Conservation (phyloP, 2,329 filamentous ascomycete species). For the Balansia obtecta region DNA sequence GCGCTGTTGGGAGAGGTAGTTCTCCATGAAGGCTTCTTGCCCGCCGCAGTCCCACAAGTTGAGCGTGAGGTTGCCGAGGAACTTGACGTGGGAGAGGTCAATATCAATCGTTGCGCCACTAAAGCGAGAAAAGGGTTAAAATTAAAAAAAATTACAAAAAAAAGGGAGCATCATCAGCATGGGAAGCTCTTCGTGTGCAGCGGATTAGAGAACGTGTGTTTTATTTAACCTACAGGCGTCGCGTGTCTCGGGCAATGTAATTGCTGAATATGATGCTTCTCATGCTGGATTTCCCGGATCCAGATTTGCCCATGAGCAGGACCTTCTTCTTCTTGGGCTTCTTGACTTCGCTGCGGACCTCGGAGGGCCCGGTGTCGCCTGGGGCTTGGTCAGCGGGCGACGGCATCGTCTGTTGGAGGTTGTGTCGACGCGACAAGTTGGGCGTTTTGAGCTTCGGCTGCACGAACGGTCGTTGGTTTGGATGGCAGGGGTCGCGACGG, state of each 20-base stretch:
- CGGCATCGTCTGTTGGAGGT: conserved; percentile 4
- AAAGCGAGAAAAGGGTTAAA: neutral
- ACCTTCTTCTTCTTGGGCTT: conserved; percentile 80
- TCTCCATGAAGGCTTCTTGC: conserved; percentile 97
- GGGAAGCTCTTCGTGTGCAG: too few relatives aligned
- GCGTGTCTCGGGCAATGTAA: conserved; percentile 92
- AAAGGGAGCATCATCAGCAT: too few relatives aligned
- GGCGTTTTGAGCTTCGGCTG: neutral
- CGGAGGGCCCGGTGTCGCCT: conserved; percentile 10
- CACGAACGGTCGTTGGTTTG: neutral
- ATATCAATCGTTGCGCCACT: conserved; percentile 93
- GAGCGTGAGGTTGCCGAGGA: conserved; percentile 91
- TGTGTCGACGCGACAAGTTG: neutral
- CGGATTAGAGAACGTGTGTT: too few relatives aligned
- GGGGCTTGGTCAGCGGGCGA: conserved; percentile 4
- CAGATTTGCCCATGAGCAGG: conserved; percentile 86
- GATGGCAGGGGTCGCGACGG: too few relatives aligned
- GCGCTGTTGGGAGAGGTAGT: conserved; percentile 90
- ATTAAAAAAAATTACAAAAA: too few relatives aligned
- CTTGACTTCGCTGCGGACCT: conserved; percentile 39
- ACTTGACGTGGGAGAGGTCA: conserved; percentile 96
- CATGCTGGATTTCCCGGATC: conserved; percentile 97
- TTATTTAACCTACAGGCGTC: conserved; percentile 60
- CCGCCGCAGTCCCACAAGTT: conserved; percentile 99
- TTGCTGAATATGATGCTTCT: conserved; percentile 98